Conservation (phyloP, 2,329 filamentous ascomycete species). For the Fusarium xyrophilum region DNA sequence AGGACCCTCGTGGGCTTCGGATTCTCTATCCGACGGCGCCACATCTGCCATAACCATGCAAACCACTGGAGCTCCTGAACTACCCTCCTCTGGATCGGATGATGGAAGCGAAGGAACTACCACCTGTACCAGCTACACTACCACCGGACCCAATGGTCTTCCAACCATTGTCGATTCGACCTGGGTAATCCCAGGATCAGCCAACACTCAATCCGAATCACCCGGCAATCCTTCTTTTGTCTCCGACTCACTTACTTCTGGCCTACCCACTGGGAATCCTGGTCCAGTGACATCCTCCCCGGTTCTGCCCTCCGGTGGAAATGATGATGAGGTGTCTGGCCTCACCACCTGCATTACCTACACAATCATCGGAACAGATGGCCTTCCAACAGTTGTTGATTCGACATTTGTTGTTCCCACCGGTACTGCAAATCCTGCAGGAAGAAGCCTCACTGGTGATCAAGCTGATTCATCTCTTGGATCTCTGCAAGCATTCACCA, state of each 20-base stretch:
- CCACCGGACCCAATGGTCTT: conserved; percentile 34
- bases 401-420: conserved; percentile 43
- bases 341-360: conserved; percentile 44
- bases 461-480: conserved; percentile 21
- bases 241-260: conserved; percentile 27
- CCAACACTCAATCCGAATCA: conserved; percentile 27
- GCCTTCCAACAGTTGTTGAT: conserved; percentile 42
- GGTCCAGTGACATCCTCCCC: conserved; percentile 27
- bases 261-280: conserved; percentile 38
- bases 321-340: conserved; percentile 1
- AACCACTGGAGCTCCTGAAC: conserved; percentile 6
- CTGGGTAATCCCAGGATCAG: conserved; percentile 40
- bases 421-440: conserved; percentile 33
- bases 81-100: conserved; percentile 12
- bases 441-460: conserved; percentile 12
- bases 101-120: conserved; percentile 20
- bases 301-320: conserved; percentile 4
- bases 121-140: conserved; percentile 39
- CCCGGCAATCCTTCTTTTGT: conserved; percentile 34
- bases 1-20: conserved; percentile 22
- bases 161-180: conserved; percentile 46
- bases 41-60: conserved; percentile 20
- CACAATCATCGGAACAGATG: conserved; percentile 42
- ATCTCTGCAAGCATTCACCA: conserved; percentile 33
- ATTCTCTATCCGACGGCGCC: conserved; percentile 20